Percentiles rank a stretch among this genome's conserved stretches.
Conservation (phyloP, 257 asterid genomes). For the Coffea eugenioides region DNA sequence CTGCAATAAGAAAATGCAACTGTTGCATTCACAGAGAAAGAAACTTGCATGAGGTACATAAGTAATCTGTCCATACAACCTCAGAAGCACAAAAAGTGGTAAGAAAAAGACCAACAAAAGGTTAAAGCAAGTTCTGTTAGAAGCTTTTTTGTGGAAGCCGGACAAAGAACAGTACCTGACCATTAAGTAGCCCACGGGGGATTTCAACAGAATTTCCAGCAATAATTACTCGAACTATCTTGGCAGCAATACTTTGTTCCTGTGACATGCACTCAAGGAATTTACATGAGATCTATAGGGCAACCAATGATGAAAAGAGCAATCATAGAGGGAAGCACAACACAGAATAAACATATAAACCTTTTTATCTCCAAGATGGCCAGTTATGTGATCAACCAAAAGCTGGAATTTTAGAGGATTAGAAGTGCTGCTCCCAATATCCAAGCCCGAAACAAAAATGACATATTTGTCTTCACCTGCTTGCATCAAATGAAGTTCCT, state of each 20-base stretch:
- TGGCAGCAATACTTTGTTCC: constrained; percentile 87
- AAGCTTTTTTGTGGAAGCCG: not conserved
- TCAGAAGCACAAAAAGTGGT: not conserved
- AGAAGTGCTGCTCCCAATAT: constrained; percentile 70
- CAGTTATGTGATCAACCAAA: constrained; percentile 91
- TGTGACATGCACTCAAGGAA: constrained; percentile 33
- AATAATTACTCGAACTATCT: constrained; percentile 83
- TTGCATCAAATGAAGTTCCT: constrained; percentile 17
- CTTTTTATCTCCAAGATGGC: constrained; percentile 95
- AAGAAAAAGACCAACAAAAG: not conserved
- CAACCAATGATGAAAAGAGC: constrained; percentile 18
- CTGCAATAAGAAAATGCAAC: not conserved
- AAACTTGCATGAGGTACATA: not conserved
- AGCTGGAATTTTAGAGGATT: constrained; percentile 94
- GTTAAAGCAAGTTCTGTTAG: not conserved
- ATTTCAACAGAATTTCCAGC: constrained; percentile 89
- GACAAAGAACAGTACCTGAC: constrained; percentile 62
- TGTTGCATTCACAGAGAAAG: not conserved
- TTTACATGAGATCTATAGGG: constrained; percentile 18
- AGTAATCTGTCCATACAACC: not conserved
- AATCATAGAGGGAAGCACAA: constrained; percentile 4
- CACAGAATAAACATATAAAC: constrained; percentile 37
- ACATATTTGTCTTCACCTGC: constrained; percentile 92
- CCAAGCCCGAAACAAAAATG: constrained; percentile 81
- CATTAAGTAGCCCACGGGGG: constrained; percentile 72